A percentile compares a stretch with the other conserved stretches of the same genome.
Evolutionary conservation across 129 eudicot species (phyloP).

Genomic region (Solidago caesia): DNA sequence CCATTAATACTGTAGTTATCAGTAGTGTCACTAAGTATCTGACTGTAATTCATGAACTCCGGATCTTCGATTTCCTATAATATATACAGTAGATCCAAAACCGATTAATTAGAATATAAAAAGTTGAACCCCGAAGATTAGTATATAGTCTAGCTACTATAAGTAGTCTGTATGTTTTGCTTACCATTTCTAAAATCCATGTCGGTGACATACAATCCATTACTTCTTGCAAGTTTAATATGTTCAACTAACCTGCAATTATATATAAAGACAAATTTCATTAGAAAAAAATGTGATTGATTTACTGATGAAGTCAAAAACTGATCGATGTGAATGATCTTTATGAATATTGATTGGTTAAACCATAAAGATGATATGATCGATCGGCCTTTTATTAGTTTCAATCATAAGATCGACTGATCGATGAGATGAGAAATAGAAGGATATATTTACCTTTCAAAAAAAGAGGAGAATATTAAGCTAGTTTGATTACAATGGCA

Average conservation of each 20-base stretch:
- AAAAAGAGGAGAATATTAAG: too few species aligned
- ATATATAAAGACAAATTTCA: not conserved
- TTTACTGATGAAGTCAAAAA: too few species aligned
- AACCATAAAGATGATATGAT: too few species aligned
- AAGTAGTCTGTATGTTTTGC: not conserved
- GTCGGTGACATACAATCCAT: conserved; percentile 19
- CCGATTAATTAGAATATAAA: not conserved
- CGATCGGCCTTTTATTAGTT: too few species aligned
- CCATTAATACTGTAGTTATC: conserved; percentile 15
- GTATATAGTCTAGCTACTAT: too few species aligned
- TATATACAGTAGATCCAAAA: not conserved
- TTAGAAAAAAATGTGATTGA: too few species aligned
- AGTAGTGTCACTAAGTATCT: conserved; percentile 5
- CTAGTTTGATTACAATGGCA: too few species aligned
- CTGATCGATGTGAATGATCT: too few species aligned
- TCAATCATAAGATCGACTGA: too few species aligned
- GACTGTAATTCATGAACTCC: conserved; percentile 12
- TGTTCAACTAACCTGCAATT: conserved; percentile 7
- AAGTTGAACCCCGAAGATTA: not conserved
- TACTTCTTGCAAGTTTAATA: not conserved
- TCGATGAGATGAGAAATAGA: too few species aligned
- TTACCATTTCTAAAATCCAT: conserved; percentile 33
- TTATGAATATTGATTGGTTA: too few species aligned
- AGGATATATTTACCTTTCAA: too few species aligned
- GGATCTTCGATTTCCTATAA: conserved; percentile 26